These are phyloP conservation scores for Colletotrichum musicola DNA, from an alignment of 2,329 filamentous ascomycete genomes.

Conservation along the genomic window DNA sequence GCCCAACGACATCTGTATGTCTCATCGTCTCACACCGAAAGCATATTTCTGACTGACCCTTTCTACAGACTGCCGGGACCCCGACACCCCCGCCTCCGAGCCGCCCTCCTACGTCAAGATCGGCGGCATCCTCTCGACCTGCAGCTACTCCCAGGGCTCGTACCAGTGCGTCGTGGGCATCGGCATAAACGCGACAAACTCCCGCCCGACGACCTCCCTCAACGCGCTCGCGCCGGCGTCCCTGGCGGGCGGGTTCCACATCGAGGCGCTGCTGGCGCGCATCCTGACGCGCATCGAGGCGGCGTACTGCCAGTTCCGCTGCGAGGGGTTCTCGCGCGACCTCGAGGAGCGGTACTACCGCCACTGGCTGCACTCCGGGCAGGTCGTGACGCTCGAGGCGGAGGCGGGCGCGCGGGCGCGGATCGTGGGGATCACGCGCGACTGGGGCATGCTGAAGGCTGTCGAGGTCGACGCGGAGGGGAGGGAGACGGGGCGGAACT, in stretches of 20 bases:
- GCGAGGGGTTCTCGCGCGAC: slow-evolving; percentile 77
- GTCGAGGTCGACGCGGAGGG: slow-evolving; percentile 86
- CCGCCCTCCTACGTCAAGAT: slow-evolving; percentile 82
- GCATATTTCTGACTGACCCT: background rate
- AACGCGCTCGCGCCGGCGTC: slow-evolving; percentile 74
- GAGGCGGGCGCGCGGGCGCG: slow-evolving; percentile 80
- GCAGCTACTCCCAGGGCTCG: slow-evolving; percentile 78
- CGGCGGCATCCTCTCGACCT: slow-evolving; percentile 92
- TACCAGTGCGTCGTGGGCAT: slow-evolving; percentile 91
- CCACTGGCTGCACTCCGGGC: slow-evolving; percentile 87
- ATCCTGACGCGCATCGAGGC: slow-evolving; percentile 84
- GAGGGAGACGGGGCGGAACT: slow-evolving; percentile 79
- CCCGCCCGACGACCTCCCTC: slow-evolving; percentile 87
- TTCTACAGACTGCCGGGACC: slow-evolving; percentile 73
- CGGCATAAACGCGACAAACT: slow-evolving; percentile 88
- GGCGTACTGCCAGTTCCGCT: slow-evolving; percentile 81
- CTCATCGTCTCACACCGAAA: background rate
- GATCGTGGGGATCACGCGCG: slow-evolving; percentile 89
- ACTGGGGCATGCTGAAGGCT: slow-evolving; percentile 88
- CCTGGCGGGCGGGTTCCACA: slow-evolving; percentile 64
- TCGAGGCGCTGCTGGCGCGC: slow-evolving; percentile 85
- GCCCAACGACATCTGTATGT: slow-evolving; percentile 92
- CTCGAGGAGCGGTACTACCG: slow-evolving; percentile 84
- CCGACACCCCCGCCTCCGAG: slow-evolving; percentile 59
- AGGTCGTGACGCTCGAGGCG: slow-evolving; percentile 79